Evolutionary conservation across 2,329 filamentous ascomycete genomes (phyloP), one percentile per base, ranked within the genome.

Genomic region (Colletotrichum magnum): DNA sequence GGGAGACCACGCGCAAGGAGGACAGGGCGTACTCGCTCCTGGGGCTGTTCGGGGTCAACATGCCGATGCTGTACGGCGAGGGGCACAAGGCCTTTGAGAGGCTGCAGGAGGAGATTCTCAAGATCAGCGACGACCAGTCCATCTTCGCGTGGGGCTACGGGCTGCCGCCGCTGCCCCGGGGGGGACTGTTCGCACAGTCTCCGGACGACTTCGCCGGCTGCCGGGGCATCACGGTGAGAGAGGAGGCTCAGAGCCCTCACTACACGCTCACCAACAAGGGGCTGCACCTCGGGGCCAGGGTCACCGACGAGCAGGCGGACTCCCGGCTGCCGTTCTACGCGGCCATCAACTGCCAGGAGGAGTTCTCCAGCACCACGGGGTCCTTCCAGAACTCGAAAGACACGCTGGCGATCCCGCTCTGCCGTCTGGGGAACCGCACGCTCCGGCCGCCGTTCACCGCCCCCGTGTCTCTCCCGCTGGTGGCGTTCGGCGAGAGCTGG

Each of bases 61-160:
- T 78, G 74, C 70, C 74, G 5, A 52, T 75, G 10, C 64, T 74
- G 2, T 78, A 78, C 32, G 74, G 76, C 18, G 76, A 78, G 61
- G 75, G 75, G 32, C 26, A 24, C 6, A 72, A 67, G n/a, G 73
- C 75, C 1, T 77, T 76, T 51, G 57, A 70, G 24, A 66, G 75
- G 52, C 16, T 74, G 43, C 70, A 74, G 21, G 53, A 65, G 16
- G 66, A 64, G 15, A 58, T 69, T 13, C 36, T 69, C 36, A 54
- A 56, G 18, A 15, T 43, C 1, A 47, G 39, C 28, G 64, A 67
- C 4, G 57, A 67, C 41, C 64, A 67, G 13, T 61, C 64, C 0
- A 48, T 67, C 6, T 67, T 67, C 41, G 61, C 57, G 43, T 67
- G 57, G 51, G 74, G 76, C 1, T 78, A 26, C 18, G 47, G n/a